Evolutionary conservation across 1,139 yeast genomes (phyloP).

Genomic region (Blastobotrys malaysiensis): DNA sequence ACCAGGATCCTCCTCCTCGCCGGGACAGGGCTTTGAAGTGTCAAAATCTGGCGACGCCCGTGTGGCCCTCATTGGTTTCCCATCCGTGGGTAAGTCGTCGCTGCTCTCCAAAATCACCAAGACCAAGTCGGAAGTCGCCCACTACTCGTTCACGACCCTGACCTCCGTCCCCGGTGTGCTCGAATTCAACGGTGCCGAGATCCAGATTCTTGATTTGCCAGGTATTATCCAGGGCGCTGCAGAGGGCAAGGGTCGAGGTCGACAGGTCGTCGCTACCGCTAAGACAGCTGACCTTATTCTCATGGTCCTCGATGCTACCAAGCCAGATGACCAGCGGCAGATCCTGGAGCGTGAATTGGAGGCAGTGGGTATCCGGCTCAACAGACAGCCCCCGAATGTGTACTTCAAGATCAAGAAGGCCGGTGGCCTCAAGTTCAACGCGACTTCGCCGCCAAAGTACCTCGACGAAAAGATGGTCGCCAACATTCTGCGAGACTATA

Average conservation of each 20-base stretch:
- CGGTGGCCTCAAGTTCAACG: constrained; percentile 85
- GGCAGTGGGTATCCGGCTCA: constrained; percentile 87
- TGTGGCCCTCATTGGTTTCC: constrained; percentile 92
- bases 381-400: constrained; percentile 76
- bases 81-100: constrained; percentile 95
- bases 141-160: constrained; percentile 90
- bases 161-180: constrained; percentile 95
- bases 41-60: constrained; percentile 95
- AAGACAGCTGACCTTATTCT: constrained; percentile 88
- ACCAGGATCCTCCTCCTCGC: constrained; percentile 64
- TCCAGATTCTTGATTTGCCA: constrained; percentile 92
- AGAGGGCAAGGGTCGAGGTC: constrained; percentile 96
- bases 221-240: constrained; percentile 97
- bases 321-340: constrained; percentile 80
- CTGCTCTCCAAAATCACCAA: constrained; percentile 78
- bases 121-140: constrained; percentile 92
- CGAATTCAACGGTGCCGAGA: constrained; percentile 93
- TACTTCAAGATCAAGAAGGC: constrained; percentile 73
- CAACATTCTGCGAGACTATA: constrained; percentile 76
- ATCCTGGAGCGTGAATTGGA: constrained; percentile 87
- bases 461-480: constrained; percentile 76
- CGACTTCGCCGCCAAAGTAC: constrained; percentile 74
- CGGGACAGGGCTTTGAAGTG: constrained; percentile 93
- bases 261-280: constrained; percentile 94
- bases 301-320: constrained; percentile 95